Evolutionary conservation across 129 eudicot genomes (phyloP).

Genomic region (Chrysanthemum seticuspe): DNA sequence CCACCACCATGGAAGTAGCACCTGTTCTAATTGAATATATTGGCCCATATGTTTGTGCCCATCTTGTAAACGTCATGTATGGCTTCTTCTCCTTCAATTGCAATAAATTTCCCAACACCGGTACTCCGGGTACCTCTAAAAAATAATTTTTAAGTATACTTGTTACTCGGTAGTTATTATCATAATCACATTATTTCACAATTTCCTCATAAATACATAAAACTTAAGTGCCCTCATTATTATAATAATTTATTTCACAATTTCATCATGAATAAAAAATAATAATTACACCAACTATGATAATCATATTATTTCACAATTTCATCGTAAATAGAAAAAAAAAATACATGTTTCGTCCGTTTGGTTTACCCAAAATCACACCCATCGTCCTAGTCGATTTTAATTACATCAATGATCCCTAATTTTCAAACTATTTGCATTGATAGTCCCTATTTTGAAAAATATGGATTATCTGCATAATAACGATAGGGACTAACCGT

Average conservation of each 20-base stretch:
- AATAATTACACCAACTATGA: not conserved
- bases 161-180: not conserved
- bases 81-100: constrained; percentile 96
- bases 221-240: not conserved
- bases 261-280: no score
- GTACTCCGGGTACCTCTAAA: constrained; percentile 84
- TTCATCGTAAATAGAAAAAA: not conserved
- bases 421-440: no score
- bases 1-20: constrained; percentile 58
- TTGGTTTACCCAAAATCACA: no score
- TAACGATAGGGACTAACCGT: no score
- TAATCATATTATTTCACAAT: no score
- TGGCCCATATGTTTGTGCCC: constrained; percentile 87
- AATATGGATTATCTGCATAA: no score
- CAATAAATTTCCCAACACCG: constrained; percentile 75
- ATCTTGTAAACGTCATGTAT: constrained; percentile 71
- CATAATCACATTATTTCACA: not conserved
- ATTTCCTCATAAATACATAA: not conserved
- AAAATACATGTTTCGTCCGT: no score
- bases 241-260: not conserved
- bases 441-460: no score
- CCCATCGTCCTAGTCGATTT: no score
- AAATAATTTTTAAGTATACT: not conserved
- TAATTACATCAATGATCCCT: no score
- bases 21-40: constrained; percentile 83